Conservation (phyloP, 495 filamentous ascomycete species). For the Hypoxylon trugodes region DNA sequence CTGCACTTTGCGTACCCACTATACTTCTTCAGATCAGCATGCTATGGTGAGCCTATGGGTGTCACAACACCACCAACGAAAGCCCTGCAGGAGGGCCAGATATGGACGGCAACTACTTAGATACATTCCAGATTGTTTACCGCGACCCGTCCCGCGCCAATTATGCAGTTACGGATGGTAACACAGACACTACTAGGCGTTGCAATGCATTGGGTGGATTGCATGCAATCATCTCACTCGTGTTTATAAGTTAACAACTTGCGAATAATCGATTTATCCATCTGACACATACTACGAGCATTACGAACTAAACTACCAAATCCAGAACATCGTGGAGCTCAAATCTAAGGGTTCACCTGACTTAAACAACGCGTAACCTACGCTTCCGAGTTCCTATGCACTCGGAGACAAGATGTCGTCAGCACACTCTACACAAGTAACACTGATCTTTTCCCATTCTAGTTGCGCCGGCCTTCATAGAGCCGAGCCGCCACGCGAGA, state of each 20-base stretch:
- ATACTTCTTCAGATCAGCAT: slow-evolving; percentile 28
- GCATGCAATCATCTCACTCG: slow-evolving; percentile 24
- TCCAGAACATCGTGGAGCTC: background rate
- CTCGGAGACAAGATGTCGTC: slow-evolving; percentile 15
- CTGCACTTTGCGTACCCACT: slow-evolving; percentile 28
- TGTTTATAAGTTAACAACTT: slow-evolving; percentile 21
- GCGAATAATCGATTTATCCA: slow-evolving; percentile 18
- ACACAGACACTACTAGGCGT: slow-evolving; percentile 30
- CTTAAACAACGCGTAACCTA: slow-evolving; percentile 6
- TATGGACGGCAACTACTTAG: background rate
- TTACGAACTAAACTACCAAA: slow-evolving; percentile 8
- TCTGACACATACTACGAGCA: slow-evolving; percentile 24
- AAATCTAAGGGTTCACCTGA: background rate
- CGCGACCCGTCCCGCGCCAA: slow-evolving; percentile 28
- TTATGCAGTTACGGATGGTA: slow-evolving; percentile 11
- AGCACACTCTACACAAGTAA: slow-evolving; percentile 15
- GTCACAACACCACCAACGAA: slow-evolving; percentile 27
- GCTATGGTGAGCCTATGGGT: slow-evolving; percentile 23
- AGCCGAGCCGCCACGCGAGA: slow-evolving; percentile 39
- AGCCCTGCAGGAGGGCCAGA: slow-evolving; percentile 6
- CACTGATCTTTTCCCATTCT: slow-evolving; percentile 19
- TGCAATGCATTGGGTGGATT: slow-evolving; percentile 37
- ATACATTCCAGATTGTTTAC: slow-evolving; percentile 11
- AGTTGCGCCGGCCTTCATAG: slow-evolving; percentile 22
- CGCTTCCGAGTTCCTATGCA: background rate